Evolutionary conservation across 345 rosid species (phyloP).

Genomic region (Eucalyptus virginea): DNA sequence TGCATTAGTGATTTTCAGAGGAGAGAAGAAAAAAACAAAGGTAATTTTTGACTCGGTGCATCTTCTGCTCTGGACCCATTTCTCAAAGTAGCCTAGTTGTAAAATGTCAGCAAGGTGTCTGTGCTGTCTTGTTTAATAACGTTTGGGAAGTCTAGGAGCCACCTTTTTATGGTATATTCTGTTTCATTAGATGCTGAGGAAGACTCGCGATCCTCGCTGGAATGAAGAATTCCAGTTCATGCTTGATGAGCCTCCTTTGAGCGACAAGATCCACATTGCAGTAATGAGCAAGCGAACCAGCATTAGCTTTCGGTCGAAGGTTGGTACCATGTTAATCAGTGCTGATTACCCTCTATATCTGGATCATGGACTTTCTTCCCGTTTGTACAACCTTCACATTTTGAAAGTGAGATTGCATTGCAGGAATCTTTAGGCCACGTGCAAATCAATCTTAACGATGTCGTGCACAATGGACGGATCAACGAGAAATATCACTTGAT

Average conservation of each 20-base stretch:
- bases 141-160: not conserved
- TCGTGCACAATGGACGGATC: constrained; percentile 70
- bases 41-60: not conserved
- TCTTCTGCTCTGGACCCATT: not conserved
- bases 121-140: not conserved
- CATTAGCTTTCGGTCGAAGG: constrained; percentile 19
- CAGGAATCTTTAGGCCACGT: constrained; percentile 76
- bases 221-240: constrained; percentile 44
- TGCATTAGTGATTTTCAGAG: constrained; percentile 25
- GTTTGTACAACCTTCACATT: not conserved
- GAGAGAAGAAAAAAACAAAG: constrained; percentile 45
- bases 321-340: not conserved
- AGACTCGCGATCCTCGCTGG: constrained; percentile 36
- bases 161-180: not conserved
- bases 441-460: constrained; percentile 66
- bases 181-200: constrained; percentile 18
- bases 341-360: not conserved
- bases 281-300: constrained; percentile 22
- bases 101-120: not conserved
- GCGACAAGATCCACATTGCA: constrained; percentile 31
- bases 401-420: not conserved
- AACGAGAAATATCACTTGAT: constrained; percentile 72
- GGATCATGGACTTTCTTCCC: not conserved
- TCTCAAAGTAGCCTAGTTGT: not conserved
- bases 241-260: constrained; percentile 30